These are phyloP conservation scores for Boletales sp. DNA, from an alignment of 768 basidiomycete genomes.

Conservation along the genomic window DNA sequence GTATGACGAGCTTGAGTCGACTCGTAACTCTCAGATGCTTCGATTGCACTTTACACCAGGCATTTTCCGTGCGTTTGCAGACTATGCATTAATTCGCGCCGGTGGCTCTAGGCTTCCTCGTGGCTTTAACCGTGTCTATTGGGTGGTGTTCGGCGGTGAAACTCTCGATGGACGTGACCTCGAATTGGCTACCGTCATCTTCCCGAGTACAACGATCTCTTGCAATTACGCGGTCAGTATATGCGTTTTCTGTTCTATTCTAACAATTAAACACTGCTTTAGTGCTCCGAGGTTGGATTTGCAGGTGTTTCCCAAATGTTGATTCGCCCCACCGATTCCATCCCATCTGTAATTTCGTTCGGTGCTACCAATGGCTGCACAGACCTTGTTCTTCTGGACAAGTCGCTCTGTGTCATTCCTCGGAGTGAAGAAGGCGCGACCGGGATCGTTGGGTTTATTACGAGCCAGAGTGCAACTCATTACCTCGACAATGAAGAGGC, in stretches of 20 bases:
- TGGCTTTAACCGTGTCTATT: slow-evolving; percentile 28
- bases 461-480: slow-evolving; percentile 25
- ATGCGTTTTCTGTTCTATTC: background rate
- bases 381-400: slow-evolving; percentile 27
- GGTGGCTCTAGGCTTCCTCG: slow-evolving; percentile 12
- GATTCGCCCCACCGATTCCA: slow-evolving; percentile 20
- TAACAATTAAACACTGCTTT: background rate
- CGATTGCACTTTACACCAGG: slow-evolving; percentile 28
- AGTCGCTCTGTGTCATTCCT: slow-evolving; percentile 20
- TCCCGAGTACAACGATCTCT: slow-evolving; percentile 25
- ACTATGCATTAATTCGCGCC: slow-evolving; percentile 22
- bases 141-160: slow-evolving; percentile 32
- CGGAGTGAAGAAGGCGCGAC: slow-evolving; percentile 18
- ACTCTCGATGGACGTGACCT: slow-evolving; percentile 23
- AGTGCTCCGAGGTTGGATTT: slow-evolving; percentile 30
- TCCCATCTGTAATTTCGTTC: slow-evolving; percentile 26
- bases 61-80: slow-evolving; percentile 28
- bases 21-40: slow-evolving; percentile 20
- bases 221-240: slow-evolving; percentile 29
- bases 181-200: slow-evolving; percentile 22
- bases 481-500: slow-evolving; percentile 26
- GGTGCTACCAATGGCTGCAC: slow-evolving; percentile 26
- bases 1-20: slow-evolving; percentile 25
- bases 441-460: slow-evolving; percentile 26
- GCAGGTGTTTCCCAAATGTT: slow-evolving; percentile 31